Conservation (phyloP, 257 asterid genomes). For the Nicotiana obtusifolia region DNA sequence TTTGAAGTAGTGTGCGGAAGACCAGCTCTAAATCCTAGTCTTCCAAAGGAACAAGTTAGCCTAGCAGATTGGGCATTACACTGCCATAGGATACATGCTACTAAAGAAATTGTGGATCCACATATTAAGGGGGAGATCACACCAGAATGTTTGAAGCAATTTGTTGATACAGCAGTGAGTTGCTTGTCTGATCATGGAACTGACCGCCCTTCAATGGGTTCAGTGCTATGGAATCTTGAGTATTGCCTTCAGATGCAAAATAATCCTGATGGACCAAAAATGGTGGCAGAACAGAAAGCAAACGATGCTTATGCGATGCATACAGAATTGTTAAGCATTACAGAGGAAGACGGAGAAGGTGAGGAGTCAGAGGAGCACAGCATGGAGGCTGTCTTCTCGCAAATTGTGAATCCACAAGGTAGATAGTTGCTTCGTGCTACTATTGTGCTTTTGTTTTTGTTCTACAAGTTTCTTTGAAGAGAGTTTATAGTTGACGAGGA, state of each 20-base stretch:
- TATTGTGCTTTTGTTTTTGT: neutral
- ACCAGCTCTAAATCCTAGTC: conserved; percentile 49
- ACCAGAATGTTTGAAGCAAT: conserved; percentile 44
- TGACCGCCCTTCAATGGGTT: conserved; percentile 70
- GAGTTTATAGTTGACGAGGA: neutral
- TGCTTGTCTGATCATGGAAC: conserved; percentile 56
- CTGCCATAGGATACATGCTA: conserved; percentile 21
- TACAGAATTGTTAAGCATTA: conserved; percentile 25
- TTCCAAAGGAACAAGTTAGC: conserved; percentile 55
- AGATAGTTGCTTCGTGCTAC: conserved; percentile 19
- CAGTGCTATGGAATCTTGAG: conserved; percentile 70
- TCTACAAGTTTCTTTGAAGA: neutral
- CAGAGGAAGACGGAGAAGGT: conserved; percentile 16
- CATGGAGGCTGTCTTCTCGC: conserved; percentile 16
- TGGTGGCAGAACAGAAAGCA: conserved; percentile 32
- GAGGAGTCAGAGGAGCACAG: conserved; percentile 16
- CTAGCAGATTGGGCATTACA: conserved; percentile 58
- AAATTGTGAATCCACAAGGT: conserved; percentile 26
- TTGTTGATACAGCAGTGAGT: conserved; percentile 41
- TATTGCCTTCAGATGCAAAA: conserved; percentile 38
- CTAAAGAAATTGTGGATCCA: conserved; percentile 45
- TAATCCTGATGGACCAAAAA: conserved; percentile 28
- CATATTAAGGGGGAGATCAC: conserved; percentile 30
- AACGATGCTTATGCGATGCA: conserved; percentile 29
- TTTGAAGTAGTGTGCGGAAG: conserved; percentile 62